phyloP scores from a whole-genome alignment of 352 stramenopile species.

The Globisporangium nagaii region DNA sequence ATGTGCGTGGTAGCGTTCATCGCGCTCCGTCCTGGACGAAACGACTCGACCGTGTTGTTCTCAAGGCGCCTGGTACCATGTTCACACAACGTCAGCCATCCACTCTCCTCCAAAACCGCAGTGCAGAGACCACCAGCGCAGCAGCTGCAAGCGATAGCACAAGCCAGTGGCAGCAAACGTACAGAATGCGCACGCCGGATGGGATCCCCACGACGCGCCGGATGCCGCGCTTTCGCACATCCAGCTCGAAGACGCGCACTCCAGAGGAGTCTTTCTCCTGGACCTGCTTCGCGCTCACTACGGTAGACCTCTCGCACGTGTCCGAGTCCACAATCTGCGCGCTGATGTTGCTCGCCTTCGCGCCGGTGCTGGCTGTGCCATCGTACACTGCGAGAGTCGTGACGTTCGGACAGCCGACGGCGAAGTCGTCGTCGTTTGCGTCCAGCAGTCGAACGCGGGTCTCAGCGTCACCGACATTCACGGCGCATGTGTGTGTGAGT shows the following conservation, averaged over 20 bases:
- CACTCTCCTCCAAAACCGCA: background rate
- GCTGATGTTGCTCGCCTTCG: background rate
- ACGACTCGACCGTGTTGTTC: slow-evolving; percentile 5
- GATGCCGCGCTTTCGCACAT: slow-evolving; percentile 5
- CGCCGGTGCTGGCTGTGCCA: background rate
- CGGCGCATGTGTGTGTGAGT: background rate
- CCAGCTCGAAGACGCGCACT: slow-evolving; percentile 2
- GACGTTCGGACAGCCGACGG: slow-evolving; percentile 22
- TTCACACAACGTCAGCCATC: background rate
- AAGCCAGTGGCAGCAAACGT: background rate
- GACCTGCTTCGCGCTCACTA: slow-evolving; percentile 17
- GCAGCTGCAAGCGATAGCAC: background rate
- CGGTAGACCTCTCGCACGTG: background rate
- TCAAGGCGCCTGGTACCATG: background rate
- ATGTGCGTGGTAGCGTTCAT: slow-evolving; percentile 7
- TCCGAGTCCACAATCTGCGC: background rate
- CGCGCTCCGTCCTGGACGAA: background rate
- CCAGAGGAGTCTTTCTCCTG: background rate
- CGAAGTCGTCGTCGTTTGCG: background rate
- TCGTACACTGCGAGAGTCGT: slow-evolving; percentile 14
- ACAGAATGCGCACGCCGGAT: slow-evolving; percentile 2
- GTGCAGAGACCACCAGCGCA: background rate
- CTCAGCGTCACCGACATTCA: slow-evolving; percentile 6
- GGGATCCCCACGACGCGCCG: slow-evolving; percentile 4
- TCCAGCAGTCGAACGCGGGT: background rate